These are phyloP conservation scores for Poterioochromonas sp. DNA, from an alignment of 352 stramenopile genomes.

Conservation along the genomic window DNA sequence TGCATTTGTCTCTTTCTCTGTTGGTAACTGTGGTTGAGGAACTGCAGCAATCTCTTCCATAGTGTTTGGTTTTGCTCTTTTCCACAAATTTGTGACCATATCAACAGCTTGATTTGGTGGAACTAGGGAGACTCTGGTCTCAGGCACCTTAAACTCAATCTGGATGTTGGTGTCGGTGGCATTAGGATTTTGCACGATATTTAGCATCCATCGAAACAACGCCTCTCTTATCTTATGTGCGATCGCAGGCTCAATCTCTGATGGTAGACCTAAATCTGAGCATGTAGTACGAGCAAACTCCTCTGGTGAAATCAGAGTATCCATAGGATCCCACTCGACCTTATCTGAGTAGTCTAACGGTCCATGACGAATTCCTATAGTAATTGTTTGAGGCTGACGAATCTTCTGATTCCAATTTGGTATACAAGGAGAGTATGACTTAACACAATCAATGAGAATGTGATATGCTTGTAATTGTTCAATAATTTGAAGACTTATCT, in stretches of 20 bases:
- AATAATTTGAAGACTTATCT: not conserved
- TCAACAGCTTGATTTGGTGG: not conserved
- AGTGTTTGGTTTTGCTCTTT: not conserved
- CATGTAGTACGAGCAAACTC: constrained; percentile 9
- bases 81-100: constrained; percentile 22
- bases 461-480: constrained; percentile 21
- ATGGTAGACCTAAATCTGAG: constrained; percentile 7
- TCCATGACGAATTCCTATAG: not conserved
- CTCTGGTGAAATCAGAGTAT: not conserved
- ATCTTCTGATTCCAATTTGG: not conserved
- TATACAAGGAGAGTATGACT: not conserved
- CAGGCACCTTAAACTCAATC: not conserved
- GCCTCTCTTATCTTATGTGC: constrained; percentile 6
- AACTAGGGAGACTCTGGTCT: not conserved
- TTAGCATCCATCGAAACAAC: not conserved
- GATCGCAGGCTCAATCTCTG: constrained; percentile 7
- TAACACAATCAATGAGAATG: not conserved
- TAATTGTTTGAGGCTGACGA: not conserved
- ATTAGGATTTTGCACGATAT: not conserved
- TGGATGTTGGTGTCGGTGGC: not conserved
- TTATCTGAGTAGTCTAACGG: not conserved
- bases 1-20: not conserved
- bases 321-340: constrained; percentile 10
- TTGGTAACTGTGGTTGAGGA: not conserved
- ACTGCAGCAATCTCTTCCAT: not conserved